Percentiles rank a stretch among this genome's conserved stretches.
Evolutionary conservation across 169 alveolate genomes (phyloP).

Genomic region (Plasmodium blacklocki): DNA sequence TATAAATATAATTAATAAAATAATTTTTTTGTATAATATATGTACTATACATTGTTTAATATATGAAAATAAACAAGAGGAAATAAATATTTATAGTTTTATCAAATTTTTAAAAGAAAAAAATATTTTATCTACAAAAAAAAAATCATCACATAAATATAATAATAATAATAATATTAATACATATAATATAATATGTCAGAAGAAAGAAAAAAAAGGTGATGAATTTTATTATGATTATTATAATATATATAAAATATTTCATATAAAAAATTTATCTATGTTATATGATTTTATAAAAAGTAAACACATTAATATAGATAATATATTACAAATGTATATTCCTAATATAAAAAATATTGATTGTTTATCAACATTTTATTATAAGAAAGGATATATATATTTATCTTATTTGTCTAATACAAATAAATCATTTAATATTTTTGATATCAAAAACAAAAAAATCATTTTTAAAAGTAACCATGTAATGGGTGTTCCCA

Average conservation of each 20-base stretch:
- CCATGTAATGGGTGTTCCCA: slow-evolving; percentile 16
- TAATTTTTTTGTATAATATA: slow-evolving; percentile 8
- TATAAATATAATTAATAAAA: background rate
- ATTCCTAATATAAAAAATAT: slow-evolving; percentile 4
- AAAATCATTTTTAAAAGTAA: slow-evolving; percentile 26
- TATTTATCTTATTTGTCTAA: slow-evolving; percentile 6
- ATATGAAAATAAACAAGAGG: background rate
- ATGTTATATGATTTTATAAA: slow-evolving; percentile 12
- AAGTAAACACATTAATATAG: background rate
- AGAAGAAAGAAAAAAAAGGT: too few species aligned
- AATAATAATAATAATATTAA: too few species aligned
- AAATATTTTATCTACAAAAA: background rate
- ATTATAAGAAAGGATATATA: background rate
- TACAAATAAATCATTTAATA: slow-evolving; percentile 1
- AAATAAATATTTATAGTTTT: slow-evolving; percentile 12
- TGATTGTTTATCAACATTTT: slow-evolving; percentile 13
- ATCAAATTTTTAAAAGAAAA: background rate
- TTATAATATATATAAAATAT: background rate
- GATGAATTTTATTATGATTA: too few species aligned
- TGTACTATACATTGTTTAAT: slow-evolving; percentile 22
- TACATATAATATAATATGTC: too few species aligned
- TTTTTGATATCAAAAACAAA: slow-evolving; percentile 13
- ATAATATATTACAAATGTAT: background rate
- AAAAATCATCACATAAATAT: background rate
- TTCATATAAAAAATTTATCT: background rate